Conservation (phyloP, 2,329 filamentous ascomycete species). For the Alternaria novae-zelandiae region DNA sequence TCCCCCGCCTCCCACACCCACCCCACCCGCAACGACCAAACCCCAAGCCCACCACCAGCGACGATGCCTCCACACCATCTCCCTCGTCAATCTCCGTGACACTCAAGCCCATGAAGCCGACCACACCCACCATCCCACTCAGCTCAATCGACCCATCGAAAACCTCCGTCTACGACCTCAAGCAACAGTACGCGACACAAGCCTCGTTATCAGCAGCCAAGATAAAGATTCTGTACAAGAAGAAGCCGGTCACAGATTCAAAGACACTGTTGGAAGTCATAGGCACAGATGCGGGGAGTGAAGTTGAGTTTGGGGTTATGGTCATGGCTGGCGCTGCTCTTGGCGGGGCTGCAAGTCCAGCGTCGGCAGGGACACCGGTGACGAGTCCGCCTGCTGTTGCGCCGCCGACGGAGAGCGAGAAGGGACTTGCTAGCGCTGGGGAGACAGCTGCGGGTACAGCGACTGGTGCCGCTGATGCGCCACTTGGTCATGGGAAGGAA, state of each 20-base stretch:
- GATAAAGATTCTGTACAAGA: constrained; percentile 84
- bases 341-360: constrained; percentile 49
- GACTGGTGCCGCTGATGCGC: constrained; percentile 54
- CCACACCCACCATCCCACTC: constrained; percentile 70
- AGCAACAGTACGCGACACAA: constrained; percentile 69
- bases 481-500: constrained; percentile 60
- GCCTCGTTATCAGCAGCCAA: constrained; percentile 69
- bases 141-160: constrained; percentile 64
- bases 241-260: constrained; percentile 81
- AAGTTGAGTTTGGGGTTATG: constrained; percentile 85
- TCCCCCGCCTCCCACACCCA: constrained; percentile 69
- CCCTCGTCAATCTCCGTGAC: constrained; percentile 60
- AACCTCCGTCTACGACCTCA: constrained; percentile 81
- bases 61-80: constrained; percentile 24
- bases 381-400: constrained; percentile 58
- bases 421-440: constrained; percentile 33
- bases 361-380: constrained; percentile 51
- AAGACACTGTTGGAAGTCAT: constrained; percentile 80
- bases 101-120: constrained; percentile 73
- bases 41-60: constrained; percentile 55
- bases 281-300: constrained; percentile 58
- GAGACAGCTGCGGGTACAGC: constrained; percentile 9
- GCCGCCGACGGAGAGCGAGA: constrained; percentile 60
- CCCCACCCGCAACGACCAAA: constrained; percentile 57
- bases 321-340: constrained; percentile 69